Conservation (phyloP, 2,329 filamentous ascomycete genomes). For the Eurotiales sp. region DNA sequence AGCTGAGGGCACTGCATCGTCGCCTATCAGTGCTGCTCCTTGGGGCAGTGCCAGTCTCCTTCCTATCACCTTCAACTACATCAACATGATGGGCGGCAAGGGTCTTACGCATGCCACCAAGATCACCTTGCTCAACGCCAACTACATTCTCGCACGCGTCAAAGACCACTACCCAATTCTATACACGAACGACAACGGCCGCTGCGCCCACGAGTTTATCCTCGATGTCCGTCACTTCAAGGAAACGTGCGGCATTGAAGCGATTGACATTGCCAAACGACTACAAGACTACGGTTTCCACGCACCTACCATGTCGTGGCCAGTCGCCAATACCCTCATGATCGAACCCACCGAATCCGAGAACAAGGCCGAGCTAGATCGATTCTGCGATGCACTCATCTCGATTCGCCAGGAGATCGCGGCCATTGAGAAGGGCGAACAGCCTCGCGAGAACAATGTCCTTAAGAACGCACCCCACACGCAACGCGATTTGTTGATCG, state of each 20-base stretch:
- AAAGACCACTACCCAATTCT: constrained; percentile 82
- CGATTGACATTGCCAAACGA: constrained; percentile 92
- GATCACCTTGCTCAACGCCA: constrained; percentile 90
- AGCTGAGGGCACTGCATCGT: constrained; percentile 49
- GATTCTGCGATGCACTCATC: constrained; percentile 87
- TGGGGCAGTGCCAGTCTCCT: constrained; percentile 89
- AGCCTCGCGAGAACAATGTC: constrained; percentile 73
- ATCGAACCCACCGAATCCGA: constrained; percentile 96
- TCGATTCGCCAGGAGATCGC: constrained; percentile 81
- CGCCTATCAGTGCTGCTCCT: constrained; percentile 71
- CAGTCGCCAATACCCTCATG: constrained; percentile 92
- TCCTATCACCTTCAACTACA: constrained; percentile 92
- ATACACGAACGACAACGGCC: constrained; percentile 85
- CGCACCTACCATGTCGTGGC: constrained; percentile 95
- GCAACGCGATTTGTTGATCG: constrained; percentile 70
- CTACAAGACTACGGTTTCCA: constrained; percentile 98
- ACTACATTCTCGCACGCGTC: constrained; percentile 89
- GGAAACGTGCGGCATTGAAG: constrained; percentile 77
- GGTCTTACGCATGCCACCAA: constrained; percentile 87
- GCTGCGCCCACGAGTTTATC: constrained; percentile 97
- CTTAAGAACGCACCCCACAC: constrained; percentile 87
- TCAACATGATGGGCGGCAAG: constrained; percentile 82
- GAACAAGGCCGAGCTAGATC: constrained; percentile 85
- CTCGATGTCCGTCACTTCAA: constrained; percentile 83
- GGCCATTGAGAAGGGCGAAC: constrained; percentile 73